Base-by-base conservation (phyloP, 2,329 filamentous ascomycete species). In the Fusarium dimerum region DNA sequence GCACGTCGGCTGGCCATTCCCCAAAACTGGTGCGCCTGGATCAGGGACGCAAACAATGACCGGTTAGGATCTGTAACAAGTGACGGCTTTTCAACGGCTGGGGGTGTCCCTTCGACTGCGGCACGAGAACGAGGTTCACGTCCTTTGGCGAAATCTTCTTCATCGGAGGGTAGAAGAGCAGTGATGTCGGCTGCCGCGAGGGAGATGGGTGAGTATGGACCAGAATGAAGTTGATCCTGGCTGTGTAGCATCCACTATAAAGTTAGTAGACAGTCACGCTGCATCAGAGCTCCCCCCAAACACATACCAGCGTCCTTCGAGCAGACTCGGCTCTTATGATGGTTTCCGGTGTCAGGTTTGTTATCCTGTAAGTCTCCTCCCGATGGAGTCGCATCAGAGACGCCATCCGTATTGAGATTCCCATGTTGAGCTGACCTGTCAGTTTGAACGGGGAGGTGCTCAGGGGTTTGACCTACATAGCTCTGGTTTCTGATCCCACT, bases 161-260 rank as follows among this genome's bases (percentile, higher is more conserved):
- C 81, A 51, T 78, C 73, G 61, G 78, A 75, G 0, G 81, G 81
- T 1, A 84, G 72, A 18, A 83, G 70, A 2, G 80, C 71, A 1
- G 79, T 82, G 41, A 84, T 83, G 53, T 84, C 80, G 34, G 73
- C 72, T 4, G 78, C 76, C 6, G 75, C 73, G 4, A 84, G 69
- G 0, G 79, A 78, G 3, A 81, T 72, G 3, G 80, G 79, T 11
- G 78, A 79, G 30, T 72, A 69, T 3, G 78, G 78, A 0, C 79
- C 78, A 1, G 79, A 81, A 55, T 82, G 78, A 20, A 84, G 70
- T 56, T 81, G 82, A 55, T 84, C 81, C 60, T 84, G 81, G 57
- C 76, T 82, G 61, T 83, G 78, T 34, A 84, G 62, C 79, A 83
- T 83, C 81, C 81, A 84, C 78, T 82, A 30, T 17, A 15, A 43